Evolutionary conservation across 306 rosid genomes (phyloP), one percentile per base, ranked within the genome.

Genomic region (Prunus padus): DNA sequence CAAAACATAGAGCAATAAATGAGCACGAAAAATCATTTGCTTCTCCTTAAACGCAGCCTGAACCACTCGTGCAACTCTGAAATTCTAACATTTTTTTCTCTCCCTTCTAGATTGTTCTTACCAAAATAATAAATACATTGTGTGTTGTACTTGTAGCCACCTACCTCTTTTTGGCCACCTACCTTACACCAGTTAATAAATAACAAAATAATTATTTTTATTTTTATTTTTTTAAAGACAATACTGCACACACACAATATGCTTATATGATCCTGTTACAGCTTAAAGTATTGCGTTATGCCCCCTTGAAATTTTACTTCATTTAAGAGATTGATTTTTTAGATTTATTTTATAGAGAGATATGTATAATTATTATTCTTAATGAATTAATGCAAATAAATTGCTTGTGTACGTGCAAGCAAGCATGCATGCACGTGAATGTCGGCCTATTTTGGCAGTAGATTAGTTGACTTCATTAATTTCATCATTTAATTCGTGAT

Each of bases 31-130:
- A n/a, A n/a, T n/a, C n/a, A n/a, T n/a, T n/a, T n/a, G n/a, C n/a
- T n/a, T n/a, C n/a, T n/a, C n/a, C n/a, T n/a, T 11, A 11, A 8
- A 51, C 30, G 50, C 61, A 2, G 74, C 50, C 20, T 72, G 84
- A 79, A 74, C 69, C 88, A 83, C 84, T 84, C 88, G 96, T 90
- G 96, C 91, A 88, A 68, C 85, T 77, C 79, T 47, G 67, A 67
- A 82, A 76, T 78, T 80, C 9, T 1, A n/a, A 81, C 42, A 59
- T 16, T 67, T 46, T 13, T 40, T 20, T 75, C 42, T n/a, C 59
- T 2, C 49, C 57, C 60, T 69, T 82, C 82, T 62, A 45, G 77
- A 78, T 56, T 64, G 66, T 77, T 67, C 57, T 69, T 68, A 25
- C 26, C 52, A 69, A 46, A 54, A 5, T 26, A 12, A 3, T 47